These are phyloP conservation scores for Plasmodiophora brassicae DNA, from an alignment of 208 protist genomes.

Conservation along the genomic window DNA sequence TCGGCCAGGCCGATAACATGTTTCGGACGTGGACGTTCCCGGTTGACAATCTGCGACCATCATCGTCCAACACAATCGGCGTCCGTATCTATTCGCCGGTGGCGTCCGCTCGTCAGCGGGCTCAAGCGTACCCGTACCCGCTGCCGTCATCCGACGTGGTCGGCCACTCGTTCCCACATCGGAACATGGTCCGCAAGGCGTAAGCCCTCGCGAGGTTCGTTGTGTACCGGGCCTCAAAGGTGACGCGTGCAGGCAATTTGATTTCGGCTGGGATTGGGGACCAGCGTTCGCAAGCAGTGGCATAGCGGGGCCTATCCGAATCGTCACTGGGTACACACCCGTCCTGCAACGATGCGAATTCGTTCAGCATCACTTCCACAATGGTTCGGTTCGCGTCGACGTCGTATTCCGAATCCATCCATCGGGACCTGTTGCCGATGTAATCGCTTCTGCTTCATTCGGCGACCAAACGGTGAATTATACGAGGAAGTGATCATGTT, in stretches of 20 bases:
- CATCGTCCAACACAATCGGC: not conserved
- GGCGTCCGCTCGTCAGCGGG: not conserved
- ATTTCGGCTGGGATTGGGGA: conserved; percentile 49
- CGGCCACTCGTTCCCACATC: not conserved
- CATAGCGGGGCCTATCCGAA: not conserved
- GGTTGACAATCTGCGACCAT: not conserved
- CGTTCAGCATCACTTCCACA: not conserved
- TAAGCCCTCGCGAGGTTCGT: no score
- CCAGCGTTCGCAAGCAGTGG: conserved; percentile 28
- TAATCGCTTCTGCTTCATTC: not conserved
- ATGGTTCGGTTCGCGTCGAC: not conserved
- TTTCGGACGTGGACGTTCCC: not conserved
- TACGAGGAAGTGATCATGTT: not conserved
- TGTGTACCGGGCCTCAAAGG: no score
- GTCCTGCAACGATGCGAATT: not conserved
- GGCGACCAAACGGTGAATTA: not conserved
- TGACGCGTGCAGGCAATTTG: conserved; percentile 36
- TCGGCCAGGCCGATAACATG: not conserved
- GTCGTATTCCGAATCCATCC: not conserved
- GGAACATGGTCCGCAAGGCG: conserved; percentile 9
- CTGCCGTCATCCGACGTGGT: not conserved
- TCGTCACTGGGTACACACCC: not conserved
- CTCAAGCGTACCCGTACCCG: not conserved
- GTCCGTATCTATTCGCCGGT: not conserved
- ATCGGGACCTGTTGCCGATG: not conserved